Percentiles rank a stretch among this genome's conserved stretches.
phyloP scores from a whole-genome alignment of 164 flowering plant genomes.

The Vitis cinerea region DNA sequence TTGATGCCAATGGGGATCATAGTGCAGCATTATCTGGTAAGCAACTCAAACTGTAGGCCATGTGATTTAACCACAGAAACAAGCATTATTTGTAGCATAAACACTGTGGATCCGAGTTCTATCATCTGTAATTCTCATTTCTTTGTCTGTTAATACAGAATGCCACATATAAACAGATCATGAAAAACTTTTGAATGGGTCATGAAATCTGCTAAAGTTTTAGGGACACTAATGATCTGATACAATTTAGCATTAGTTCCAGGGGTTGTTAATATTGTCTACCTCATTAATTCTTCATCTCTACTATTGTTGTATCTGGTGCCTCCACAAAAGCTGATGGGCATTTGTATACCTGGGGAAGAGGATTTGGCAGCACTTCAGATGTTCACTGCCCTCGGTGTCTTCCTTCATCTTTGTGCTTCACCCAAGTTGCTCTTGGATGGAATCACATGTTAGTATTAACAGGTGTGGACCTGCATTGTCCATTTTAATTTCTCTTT shows the following conservation, averaged over 20 bases:
- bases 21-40: conserved; percentile 85
- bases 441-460: conserved; percentile 85
- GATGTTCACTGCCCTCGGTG: conserved; percentile 43
- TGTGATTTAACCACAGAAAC: not conserved
- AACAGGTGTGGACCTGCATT: conserved; percentile 39
- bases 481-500: not conserved
- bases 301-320: conserved; percentile 6
- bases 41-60: conserved; percentile 5
- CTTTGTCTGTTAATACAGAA: no score
- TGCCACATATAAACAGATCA: not conserved
- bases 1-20: conserved; percentile 92
- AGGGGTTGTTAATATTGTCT: not conserved
- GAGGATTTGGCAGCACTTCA: conserved; percentile 56
- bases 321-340: conserved; percentile 54
- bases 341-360: conserved; percentile 79
- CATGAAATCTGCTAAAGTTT: not conserved
- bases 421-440: conserved; percentile 64
- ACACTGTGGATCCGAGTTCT: not conserved
- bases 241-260: not conserved
- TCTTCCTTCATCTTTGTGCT: conserved; percentile 28
- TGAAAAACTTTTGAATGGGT: not conserved
- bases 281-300: not conserved
- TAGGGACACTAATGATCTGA: not conserved
- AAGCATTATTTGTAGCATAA: not conserved
- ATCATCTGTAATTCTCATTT: not conserved